Evolutionary conservation across 352 stramenopile species (phyloP).

Genomic region (Phytophthora sp.): DNA sequence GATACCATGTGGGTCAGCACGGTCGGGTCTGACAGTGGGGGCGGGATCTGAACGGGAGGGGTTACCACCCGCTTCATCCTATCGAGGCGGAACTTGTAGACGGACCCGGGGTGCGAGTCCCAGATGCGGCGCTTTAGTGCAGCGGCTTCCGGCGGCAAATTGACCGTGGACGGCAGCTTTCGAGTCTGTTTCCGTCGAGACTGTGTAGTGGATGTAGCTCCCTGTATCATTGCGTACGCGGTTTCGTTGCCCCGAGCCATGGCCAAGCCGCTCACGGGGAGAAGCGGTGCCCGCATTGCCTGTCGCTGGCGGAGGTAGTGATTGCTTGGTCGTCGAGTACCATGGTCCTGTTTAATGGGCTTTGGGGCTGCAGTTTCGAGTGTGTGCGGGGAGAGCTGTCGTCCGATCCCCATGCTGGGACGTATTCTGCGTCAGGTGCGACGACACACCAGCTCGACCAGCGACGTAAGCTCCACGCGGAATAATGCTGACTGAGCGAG

Average conservation of each 20-base stretch:
- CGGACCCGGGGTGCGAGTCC: constrained; percentile 14
- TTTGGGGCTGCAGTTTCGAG: constrained; percentile 1
- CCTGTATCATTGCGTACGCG: constrained; percentile 6
- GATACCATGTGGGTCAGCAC: constrained; percentile 14
- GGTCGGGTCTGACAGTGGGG: constrained; percentile 18
- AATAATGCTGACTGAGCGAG: constrained; percentile 11
- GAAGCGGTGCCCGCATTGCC: constrained; percentile 4
- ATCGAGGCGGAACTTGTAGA: constrained; percentile 26
- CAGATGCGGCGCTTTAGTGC: constrained; percentile 26
- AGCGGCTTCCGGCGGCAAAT: constrained; percentile 18
- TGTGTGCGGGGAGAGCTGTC: constrained; percentile 14
- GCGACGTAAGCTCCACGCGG: not conserved
- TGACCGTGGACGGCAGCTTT: constrained; percentile 13
- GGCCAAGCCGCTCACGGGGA: constrained; percentile 18
- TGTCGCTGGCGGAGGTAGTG: constrained; percentile 4
- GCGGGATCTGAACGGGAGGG: constrained; percentile 26
- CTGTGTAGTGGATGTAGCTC: not conserved
- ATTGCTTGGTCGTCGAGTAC: not conserved
- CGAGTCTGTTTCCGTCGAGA: constrained; percentile 1
- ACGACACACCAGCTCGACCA: too few species aligned
- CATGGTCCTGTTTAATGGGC: constrained; percentile 10
- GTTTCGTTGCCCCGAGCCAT: constrained; percentile 10
- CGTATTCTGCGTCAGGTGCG: not conserved
- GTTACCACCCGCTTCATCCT: constrained; percentile 26
- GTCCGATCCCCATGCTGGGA: constrained; percentile 3